Evolutionary conservation across 2,329 filamentous ascomycete species (phyloP).

Genomic region (Mycocentrospora acerina): DNA sequence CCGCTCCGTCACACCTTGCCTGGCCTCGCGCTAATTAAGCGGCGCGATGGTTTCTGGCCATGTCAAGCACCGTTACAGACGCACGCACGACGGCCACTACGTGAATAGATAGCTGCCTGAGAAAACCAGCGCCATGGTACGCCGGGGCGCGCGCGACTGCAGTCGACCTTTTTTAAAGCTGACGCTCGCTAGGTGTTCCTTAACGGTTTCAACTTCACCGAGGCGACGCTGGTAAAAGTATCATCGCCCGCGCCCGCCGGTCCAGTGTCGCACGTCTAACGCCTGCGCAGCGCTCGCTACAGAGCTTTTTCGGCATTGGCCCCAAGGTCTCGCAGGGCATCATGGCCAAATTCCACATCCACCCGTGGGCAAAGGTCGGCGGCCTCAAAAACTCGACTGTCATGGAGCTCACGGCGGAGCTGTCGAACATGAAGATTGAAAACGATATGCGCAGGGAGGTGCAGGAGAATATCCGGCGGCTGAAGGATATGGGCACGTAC

Average conservation of each 20-base stretch:
- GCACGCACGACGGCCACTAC: slow-evolving; percentile 19
- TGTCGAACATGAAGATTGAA: slow-evolving; percentile 91
- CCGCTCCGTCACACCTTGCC: slow-evolving; percentile 16
- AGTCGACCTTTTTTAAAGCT: slow-evolving; percentile 10
- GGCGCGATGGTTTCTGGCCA: slow-evolving; percentile 7
- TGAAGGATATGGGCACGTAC: slow-evolving; percentile 90
- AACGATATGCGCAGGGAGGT: slow-evolving; percentile 78
- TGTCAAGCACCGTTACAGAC: slow-evolving; percentile 14
- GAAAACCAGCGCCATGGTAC: slow-evolving; percentile 28
- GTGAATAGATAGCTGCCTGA: slow-evolving; percentile 11
- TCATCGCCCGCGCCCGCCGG: slow-evolving; percentile 22
- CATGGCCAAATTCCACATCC: slow-evolving; percentile 86
- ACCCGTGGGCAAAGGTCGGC: slow-evolving; percentile 77
- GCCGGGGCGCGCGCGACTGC: no score
- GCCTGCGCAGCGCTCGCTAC: slow-evolving; percentile 64
- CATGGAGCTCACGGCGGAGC: slow-evolving; percentile 77
- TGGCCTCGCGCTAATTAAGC: slow-evolving; percentile 9
- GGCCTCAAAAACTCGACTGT: slow-evolving; percentile 73
- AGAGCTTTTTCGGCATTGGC: slow-evolving; percentile 40
- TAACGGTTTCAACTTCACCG: slow-evolving; percentile 81
- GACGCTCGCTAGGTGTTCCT: slow-evolving; percentile 69
- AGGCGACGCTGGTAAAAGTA: slow-evolving; percentile 81
- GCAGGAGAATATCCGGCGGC: slow-evolving; percentile 78
- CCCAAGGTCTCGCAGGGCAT: slow-evolving; percentile 61
- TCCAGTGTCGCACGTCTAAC: slow-evolving; percentile 10